These are phyloP conservation scores for Nicotiana otophora DNA, from an alignment of 257 asterid genomes.

Conservation along the genomic window DNA sequence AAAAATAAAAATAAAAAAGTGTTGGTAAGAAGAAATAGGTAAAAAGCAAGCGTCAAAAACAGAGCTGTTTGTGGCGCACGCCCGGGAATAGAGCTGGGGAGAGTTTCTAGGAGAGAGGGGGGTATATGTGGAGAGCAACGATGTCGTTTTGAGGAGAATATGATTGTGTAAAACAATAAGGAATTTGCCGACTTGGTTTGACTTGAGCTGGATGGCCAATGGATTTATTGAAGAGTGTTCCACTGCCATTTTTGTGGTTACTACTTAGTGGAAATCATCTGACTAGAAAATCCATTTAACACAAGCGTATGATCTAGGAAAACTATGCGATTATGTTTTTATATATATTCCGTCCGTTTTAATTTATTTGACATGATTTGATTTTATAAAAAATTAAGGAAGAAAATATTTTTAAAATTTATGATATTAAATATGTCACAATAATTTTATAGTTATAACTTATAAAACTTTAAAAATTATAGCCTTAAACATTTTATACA, in stretches of 20 bases:
- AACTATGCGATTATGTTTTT: background rate
- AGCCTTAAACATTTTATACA: no score
- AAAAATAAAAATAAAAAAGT: background rate
- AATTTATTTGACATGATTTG: no score
- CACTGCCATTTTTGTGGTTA: background rate
- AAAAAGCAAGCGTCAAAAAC: background rate
- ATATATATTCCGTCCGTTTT: no score
- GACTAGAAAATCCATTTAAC: background rate
- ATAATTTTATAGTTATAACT: no score
- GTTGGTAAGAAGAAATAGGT: background rate
- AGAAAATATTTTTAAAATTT: no score
- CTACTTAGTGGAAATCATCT: background rate
- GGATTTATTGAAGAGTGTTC: background rate
- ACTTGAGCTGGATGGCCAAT: background rate
- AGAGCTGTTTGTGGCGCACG: background rate
- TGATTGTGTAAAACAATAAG: background rate
- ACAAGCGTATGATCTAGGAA: background rate
- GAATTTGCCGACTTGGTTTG: background rate
- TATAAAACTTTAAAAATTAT: no score
- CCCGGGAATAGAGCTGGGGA: background rate
- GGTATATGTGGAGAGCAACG: background rate
- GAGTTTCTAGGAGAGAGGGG: background rate
- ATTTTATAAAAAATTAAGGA: no score
- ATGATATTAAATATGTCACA: no score
- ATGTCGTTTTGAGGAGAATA: background rate